Evolutionary conservation across 768 basidiomycete genomes (phyloP), one percentile per base, ranked within the genome.

Genomic region (Agaricus blazei): DNA sequence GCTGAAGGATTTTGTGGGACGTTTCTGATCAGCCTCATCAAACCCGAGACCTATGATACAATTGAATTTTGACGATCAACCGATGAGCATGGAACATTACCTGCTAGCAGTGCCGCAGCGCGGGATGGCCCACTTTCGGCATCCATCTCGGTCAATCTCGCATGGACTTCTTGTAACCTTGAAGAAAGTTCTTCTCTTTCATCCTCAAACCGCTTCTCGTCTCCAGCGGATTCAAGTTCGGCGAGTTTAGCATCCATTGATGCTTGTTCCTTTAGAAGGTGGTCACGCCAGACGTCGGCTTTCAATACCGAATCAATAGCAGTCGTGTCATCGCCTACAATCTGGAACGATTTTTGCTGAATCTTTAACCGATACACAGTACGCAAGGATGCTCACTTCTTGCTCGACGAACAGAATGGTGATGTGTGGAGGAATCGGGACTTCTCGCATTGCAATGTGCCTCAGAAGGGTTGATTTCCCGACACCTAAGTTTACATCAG

Each of bases 201-300:
- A 63, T 91, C 91, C 62, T 88, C 90, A 38, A 90, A 84, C 14
- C 86, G 80, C 60, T 87, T 88, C 48, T 90, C 90, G 58, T 90
- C 89, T 4, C 82, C 79, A 62, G 88, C 83, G 24, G 69, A 68
- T 56, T 97, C 93, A 11, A 96, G 76, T 57, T 79, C 82, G 0
- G 81, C 70, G 2, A 98, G 79, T 58, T 82, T 80, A 0, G 79
- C 79, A 63, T 95, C 94, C 44, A 98, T 75, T 23, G 77, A 70
- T 0, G 72, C 72, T 69, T 98, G 95, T 65, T 99, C 93, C 53
- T 85, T 88, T 48, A 97, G 71, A 15, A 98, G 76, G 60, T 92
- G 89, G 64, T 96, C 94, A 67, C 96, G 80, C 93, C 97, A 98
- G 31, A 99, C 97, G 66, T 99, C 97, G n/a, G 97, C 97, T 68